These are phyloP conservation scores for Carex myosuroides DNA, from an alignment of 176 grass and related monocot genomes.

Conservation along the genomic window DNA sequence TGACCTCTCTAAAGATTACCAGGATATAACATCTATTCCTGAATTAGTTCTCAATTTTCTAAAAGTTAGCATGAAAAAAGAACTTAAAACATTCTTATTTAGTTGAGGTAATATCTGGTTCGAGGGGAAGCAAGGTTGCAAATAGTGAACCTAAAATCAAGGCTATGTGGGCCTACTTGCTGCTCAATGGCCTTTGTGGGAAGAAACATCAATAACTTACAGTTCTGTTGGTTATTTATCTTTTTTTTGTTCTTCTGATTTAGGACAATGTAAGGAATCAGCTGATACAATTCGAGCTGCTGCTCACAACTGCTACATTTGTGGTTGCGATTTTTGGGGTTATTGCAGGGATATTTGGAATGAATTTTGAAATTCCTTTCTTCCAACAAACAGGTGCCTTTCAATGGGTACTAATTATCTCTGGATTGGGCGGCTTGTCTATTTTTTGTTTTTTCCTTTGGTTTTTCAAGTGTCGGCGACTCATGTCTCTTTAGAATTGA, in stretches of 20 bases:
- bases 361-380: slow-evolving; percentile 72
- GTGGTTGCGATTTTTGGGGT: slow-evolving; percentile 90
- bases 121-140: background rate
- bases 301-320: slow-evolving; percentile 85
- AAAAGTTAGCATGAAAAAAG: background rate
- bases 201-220: background rate
- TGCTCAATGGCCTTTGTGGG: too few relatives aligned
- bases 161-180: background rate
- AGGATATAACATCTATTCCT: background rate
- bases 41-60: background rate
- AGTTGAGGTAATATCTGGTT: background rate
- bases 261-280: slow-evolving; percentile 94
- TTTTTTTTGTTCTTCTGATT: slow-evolving; percentile 23
- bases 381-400: slow-evolving; percentile 49
- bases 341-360: slow-evolving; percentile 75
- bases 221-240: background rate
- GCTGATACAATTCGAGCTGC: slow-evolving; percentile 82
- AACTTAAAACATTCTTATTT: background rate
- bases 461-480: slow-evolving; percentile 72
- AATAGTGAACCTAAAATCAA: background rate
- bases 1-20: background rate
- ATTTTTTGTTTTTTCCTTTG: slow-evolving; percentile 66
- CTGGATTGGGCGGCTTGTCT: slow-evolving; percentile 32
- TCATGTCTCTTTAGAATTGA: slow-evolving; percentile 53
- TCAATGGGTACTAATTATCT: slow-evolving; percentile 58